A percentile compares a stretch with the other conserved stretches of the same genome.
These are phyloP conservation scores for Jimgerdemannia lactiflua DNA, from an alignment of 192 early-diverging fungal species.

Conservation along the genomic window DNA sequence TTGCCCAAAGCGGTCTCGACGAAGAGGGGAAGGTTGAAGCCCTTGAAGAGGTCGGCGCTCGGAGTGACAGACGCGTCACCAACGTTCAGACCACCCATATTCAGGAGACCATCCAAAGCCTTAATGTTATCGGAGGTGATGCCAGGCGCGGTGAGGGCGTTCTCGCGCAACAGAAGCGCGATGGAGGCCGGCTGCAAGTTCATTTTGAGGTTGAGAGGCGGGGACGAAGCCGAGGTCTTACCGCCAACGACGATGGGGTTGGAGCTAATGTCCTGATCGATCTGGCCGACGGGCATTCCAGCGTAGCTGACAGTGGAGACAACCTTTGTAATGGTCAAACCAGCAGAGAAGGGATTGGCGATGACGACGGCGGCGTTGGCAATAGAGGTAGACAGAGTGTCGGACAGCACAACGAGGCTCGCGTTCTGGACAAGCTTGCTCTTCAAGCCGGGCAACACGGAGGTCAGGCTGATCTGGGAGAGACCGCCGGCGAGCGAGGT, in stretches of 20 bases:
- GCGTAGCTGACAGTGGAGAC: constrained; percentile 39
- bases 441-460: constrained; percentile 46
- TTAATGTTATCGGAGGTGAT: constrained; percentile 20
- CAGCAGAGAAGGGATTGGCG: constrained; percentile 53
- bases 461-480: constrained; percentile 29
- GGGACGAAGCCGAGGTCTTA: constrained; percentile 29
- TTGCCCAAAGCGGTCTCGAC: constrained; percentile 41
- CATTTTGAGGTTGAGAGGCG: constrained; percentile 37
- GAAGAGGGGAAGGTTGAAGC: constrained; percentile 44
- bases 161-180: constrained; percentile 40
- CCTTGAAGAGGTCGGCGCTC: constrained; percentile 28
- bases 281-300: constrained; percentile 38
- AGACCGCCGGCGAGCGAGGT: constrained; percentile 45
- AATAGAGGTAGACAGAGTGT: constrained; percentile 38
- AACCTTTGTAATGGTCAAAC: constrained; percentile 45
- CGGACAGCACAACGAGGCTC: constrained; percentile 34
- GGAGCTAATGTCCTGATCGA: constrained; percentile 41
- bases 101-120: constrained; percentile 43
- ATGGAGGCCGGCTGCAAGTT: constrained; percentile 48
- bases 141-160: constrained; percentile 39
- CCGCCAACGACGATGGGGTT: constrained; percentile 39
- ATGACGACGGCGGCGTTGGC: constrained; percentile 45
- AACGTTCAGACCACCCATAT: constrained; percentile 35
- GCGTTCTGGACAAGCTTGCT: constrained; percentile 38
- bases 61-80: constrained; percentile 25